Evolutionary conservation across 192 early-diverging fungal species (phyloP).

Genomic region (Backusella parvicylindrica): DNA sequence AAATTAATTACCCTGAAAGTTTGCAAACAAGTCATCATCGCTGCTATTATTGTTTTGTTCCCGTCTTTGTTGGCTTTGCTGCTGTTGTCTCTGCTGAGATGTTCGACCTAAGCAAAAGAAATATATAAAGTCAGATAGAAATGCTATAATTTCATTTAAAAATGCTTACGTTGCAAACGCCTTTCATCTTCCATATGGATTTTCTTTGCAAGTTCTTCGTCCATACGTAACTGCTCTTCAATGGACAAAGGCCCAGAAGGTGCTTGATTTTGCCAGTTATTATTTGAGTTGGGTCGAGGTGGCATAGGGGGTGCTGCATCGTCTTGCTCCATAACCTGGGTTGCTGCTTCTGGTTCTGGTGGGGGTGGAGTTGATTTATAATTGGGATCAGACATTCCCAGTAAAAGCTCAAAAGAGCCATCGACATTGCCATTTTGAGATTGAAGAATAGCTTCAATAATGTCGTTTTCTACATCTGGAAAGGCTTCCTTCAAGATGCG

Average conservation of each 20-base stretch:
- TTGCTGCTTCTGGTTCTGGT: background rate
- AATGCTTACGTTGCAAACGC: slow-evolving; percentile 12
- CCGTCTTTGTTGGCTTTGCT: slow-evolving; percentile 26
- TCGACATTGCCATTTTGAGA: slow-evolving; percentile 45
- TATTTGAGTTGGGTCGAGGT: slow-evolving; percentile 21
- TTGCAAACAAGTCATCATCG: slow-evolving; percentile 29
- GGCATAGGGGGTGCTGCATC: slow-evolving; percentile 26
- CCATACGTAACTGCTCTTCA: slow-evolving; percentile 50
- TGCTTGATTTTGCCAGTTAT: slow-evolving; percentile 27
- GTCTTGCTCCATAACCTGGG: background rate
- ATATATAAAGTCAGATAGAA: slow-evolving; percentile 1
- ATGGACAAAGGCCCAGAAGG: slow-evolving; percentile 18
- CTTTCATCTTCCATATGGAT: slow-evolving; percentile 47
- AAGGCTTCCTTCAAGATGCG: slow-evolving; percentile 49
- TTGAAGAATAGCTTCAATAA: slow-evolving; percentile 48
- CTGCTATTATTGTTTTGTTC: background rate
- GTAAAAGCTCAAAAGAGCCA: slow-evolving; percentile 44
- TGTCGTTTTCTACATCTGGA: slow-evolving; percentile 46
- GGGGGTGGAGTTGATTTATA: slow-evolving; percentile 36
- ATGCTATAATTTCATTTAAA: no score
- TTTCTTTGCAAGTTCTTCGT: slow-evolving; percentile 52
- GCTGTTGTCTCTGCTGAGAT: slow-evolving; percentile 21
- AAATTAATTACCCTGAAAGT: slow-evolving; percentile 22
- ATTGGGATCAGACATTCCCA: slow-evolving; percentile 53
- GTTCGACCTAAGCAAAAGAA: background rate